These are phyloP conservation scores for Rhizopus microsporus DNA, from an alignment of 371 early-diverging fungal genomes.

Conservation along the genomic window DNA sequence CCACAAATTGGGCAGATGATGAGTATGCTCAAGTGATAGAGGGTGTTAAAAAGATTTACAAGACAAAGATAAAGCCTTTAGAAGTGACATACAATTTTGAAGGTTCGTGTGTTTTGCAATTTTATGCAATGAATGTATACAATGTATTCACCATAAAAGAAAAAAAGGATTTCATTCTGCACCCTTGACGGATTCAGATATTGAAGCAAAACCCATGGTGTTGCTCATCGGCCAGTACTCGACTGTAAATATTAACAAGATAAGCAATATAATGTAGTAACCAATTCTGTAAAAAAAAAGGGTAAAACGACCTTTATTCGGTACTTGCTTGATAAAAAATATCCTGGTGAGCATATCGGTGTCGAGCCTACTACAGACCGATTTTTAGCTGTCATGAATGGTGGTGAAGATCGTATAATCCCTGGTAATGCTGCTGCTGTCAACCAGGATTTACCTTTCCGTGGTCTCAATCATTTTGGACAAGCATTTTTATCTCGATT, in stretches of 20 bases:
- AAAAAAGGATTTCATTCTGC: conserved; percentile 70
- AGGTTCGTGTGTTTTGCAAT: conserved; percentile 16
- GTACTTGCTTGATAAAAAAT: conserved; percentile 78
- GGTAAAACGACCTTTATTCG: conserved; percentile 89
- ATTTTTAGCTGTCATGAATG: conserved; percentile 85
- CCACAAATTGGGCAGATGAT: conserved; percentile 25
- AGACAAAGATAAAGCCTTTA: conserved; percentile 69
- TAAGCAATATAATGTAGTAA: not conserved
- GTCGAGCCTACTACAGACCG: conserved; percentile 89
- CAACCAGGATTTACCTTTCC: conserved; percentile 78
- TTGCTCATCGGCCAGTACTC: conserved; percentile 86
- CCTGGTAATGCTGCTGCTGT: conserved; percentile 92
- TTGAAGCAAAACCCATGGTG: conserved; percentile 84
- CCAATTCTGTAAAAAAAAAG: conserved; percentile 22
- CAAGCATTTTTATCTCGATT: conserved; percentile 81
- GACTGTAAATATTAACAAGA: conserved; percentile 47
- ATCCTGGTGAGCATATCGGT: conserved; percentile 88
- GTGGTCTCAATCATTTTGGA: conserved; percentile 76
- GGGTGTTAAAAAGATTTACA: conserved; percentile 69
- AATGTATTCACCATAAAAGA: not conserved
- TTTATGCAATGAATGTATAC: conserved; percentile 1
- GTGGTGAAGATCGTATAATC: conserved; percentile 68
- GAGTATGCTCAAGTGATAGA: conserved; percentile 64
- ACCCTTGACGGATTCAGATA: conserved; percentile 78
- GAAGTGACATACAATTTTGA: conserved; percentile 81